Conservation (phyloP, 2,329 filamentous ascomycete genomes). For the Neofusicoccum parvum region DNA sequence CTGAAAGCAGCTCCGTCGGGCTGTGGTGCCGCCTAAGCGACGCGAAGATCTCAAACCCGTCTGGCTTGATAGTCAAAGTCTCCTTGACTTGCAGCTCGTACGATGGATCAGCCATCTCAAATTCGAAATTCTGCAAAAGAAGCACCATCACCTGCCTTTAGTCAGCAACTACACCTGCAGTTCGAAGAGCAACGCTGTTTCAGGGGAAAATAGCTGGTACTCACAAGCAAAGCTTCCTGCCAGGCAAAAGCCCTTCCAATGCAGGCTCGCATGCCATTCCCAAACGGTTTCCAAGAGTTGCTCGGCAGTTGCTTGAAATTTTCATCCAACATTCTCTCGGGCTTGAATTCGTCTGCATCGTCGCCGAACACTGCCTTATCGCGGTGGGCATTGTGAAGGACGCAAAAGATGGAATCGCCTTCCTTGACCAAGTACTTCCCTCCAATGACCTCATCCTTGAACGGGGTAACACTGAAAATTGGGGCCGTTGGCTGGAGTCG, state of each 20-base stretch:
- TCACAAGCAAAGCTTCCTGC: conserved; percentile 53
- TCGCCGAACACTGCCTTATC: conserved; percentile 48
- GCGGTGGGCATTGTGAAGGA: conserved; percentile 42
- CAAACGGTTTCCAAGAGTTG: conserved; percentile 56
- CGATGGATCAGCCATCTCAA: conserved; percentile 45
- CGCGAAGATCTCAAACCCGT: conserved; percentile 42
- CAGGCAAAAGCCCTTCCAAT: conserved; percentile 58
- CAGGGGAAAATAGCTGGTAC: no score
- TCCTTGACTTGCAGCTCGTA: conserved; percentile 49
- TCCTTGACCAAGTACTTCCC: conserved; percentile 42
- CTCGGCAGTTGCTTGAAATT: conserved; percentile 42
- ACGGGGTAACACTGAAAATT: conserved; percentile 45
- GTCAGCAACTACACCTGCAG: no score
- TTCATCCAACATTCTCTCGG: conserved; percentile 52
- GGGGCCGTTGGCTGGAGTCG: conserved; percentile 59
- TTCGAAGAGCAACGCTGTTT: no score
- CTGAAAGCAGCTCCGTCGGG: conserved; percentile 30
- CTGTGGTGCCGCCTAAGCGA: conserved; percentile 35
- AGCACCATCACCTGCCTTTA: conserved; percentile 34
- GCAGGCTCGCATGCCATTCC: conserved; percentile 55
- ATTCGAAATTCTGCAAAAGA: conserved; percentile 49
- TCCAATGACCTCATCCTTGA: conserved; percentile 36
- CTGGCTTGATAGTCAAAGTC: conserved; percentile 50
- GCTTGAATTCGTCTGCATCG: conserved; percentile 48
- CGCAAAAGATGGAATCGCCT: conserved; percentile 34